Percentiles rank a stretch among this genome's conserved stretches.
These are phyloP conservation scores for Colletotrichum horii DNA, from an alignment of 2,329 filamentous ascomycete genomes.

Conservation along the genomic window DNA sequence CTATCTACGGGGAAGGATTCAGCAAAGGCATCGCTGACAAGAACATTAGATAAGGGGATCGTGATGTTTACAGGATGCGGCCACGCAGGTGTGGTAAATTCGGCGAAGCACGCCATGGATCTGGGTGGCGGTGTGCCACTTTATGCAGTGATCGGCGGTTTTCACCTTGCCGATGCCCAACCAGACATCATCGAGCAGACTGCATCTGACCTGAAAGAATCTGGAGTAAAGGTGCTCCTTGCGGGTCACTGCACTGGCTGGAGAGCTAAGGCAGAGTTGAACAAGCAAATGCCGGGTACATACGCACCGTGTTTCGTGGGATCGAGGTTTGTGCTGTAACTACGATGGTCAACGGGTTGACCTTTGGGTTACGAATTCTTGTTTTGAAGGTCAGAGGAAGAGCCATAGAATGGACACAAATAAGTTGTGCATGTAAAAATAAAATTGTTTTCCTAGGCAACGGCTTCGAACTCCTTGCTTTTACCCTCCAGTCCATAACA, in stretches of 20 bases:
- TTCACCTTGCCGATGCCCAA: slow-evolving; percentile 54
- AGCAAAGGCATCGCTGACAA: not conserved
- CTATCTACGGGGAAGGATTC: not conserved
- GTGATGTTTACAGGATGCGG: slow-evolving; percentile 62
- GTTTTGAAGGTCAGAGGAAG: not conserved
- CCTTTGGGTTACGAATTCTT: too few relatives aligned
- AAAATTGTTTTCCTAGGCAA: not conserved
- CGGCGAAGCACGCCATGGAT: slow-evolving; percentile 48
- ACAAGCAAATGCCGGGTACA: slow-evolving; percentile 53
- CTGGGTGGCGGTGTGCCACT: slow-evolving; percentile 41
- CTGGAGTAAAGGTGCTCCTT: slow-evolving; percentile 53
- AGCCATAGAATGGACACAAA: not conserved
- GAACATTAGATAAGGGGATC: slow-evolving; percentile 37
- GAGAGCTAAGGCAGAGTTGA: slow-evolving; percentile 58
- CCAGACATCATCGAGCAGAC: slow-evolving; percentile 47
- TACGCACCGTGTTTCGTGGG: slow-evolving; percentile 57
- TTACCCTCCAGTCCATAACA: not conserved
- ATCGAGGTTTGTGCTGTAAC: slow-evolving; percentile 32
- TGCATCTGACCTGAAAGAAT: slow-evolving; percentile 49
- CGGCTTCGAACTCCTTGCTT: not conserved
- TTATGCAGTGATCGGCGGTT: slow-evolving; percentile 58
- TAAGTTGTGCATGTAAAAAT: not conserved
- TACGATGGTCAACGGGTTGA: not conserved
- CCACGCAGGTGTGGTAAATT: slow-evolving; percentile 60
- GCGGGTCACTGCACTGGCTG: slow-evolving; percentile 63